These are phyloP conservation scores for Parathielavia appendiculata DNA, from an alignment of 495 filamentous ascomycete species.

Conservation along the genomic window DNA sequence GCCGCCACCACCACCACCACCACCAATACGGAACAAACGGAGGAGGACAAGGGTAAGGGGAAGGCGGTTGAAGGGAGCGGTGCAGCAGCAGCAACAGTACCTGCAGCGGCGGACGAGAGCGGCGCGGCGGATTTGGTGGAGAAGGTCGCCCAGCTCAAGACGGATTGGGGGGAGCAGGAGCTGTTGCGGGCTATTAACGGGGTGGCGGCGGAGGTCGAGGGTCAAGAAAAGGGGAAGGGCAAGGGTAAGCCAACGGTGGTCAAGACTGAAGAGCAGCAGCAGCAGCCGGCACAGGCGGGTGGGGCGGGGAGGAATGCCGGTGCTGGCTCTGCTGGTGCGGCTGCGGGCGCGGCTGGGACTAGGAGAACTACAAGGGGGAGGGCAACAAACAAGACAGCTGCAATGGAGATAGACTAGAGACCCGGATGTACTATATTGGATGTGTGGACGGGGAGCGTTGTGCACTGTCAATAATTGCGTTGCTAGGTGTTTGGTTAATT, in stretches of 20 bases:
- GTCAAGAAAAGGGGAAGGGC: slow-evolving; percentile 16
- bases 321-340: slow-evolving; percentile 4
- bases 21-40: not conserved
- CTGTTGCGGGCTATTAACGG: slow-evolving; percentile 38
- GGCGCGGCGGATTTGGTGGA: slow-evolving; percentile 25
- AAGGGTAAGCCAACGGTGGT: slow-evolving; percentile 24
- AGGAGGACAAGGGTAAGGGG: slow-evolving; percentile 29
- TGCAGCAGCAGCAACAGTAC: no score
- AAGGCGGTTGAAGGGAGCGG: not conserved
- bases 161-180: slow-evolving; percentile 39
- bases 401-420: slow-evolving; percentile 13
- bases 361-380: not conserved
- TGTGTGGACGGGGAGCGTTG: not conserved
- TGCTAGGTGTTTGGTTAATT: not conserved
- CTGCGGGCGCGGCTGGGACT: not conserved
- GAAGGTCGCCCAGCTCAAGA: slow-evolving; percentile 27
- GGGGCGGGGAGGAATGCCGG: slow-evolving; percentile 15
- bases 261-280: slow-evolving; percentile 1
- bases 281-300: slow-evolving; percentile 12
- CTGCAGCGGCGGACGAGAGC: slow-evolving; percentile 17
- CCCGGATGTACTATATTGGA: not conserved
- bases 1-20: not conserved
- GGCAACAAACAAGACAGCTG: not conserved
- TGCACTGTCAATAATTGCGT: not conserved
- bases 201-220: slow-evolving; percentile 10